Base-by-base conservation (phyloP, 225 moss, liverwort and hornwort genomes). In the Asterella californica region DNA sequence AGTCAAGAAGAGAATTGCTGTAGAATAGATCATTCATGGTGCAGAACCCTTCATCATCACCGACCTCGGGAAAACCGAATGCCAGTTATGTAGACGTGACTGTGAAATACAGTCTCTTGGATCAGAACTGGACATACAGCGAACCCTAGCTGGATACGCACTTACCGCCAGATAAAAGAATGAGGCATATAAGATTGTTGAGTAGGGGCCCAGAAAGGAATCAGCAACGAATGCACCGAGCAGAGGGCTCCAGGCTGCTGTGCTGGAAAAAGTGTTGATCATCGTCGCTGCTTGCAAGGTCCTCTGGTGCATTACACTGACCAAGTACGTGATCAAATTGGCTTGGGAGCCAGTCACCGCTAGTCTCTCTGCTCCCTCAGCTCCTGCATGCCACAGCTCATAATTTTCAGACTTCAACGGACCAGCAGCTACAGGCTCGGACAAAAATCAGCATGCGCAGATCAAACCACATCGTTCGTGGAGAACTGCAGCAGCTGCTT, bases 211-310 rank as follows among this genome's bases (percentile, higher is more conserved):
- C 49, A 79, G 42, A 32, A 69, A 84, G 10, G 75, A 66, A 63
- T 84, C 83, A 48, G 83, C 83, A 14, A 84, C 53, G 60, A 84
- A 84, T 5, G 75, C 83, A 19, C 83, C 79, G 0, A 84, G 50
- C 38, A 84, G 12, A 55, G 83, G 83, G 5, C 76, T 33, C 67
- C 74, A 63, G 32, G 29, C 55, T 30, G 79, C 53, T 21, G 75
- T 62, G 74, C 75, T 79, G 4, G 57, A 27, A 14, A 75, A 84
- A 22, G 78, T 80, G 76, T 79, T 79, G 21, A 84, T 14, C 14
- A 61, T 50, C 24, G 75, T 76, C 22, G 74, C 79, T 54, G 83
- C 66, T 15, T 22, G 18, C 46, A 75, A 53, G 24, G 67, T 75
- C 36, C 68, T 36, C 17, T 75, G 54, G 52, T 84, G 83, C 83